These are phyloP conservation scores for Ehretia macrophylla DNA, from an alignment of 257 asterid genomes.

Conservation along the genomic window DNA sequence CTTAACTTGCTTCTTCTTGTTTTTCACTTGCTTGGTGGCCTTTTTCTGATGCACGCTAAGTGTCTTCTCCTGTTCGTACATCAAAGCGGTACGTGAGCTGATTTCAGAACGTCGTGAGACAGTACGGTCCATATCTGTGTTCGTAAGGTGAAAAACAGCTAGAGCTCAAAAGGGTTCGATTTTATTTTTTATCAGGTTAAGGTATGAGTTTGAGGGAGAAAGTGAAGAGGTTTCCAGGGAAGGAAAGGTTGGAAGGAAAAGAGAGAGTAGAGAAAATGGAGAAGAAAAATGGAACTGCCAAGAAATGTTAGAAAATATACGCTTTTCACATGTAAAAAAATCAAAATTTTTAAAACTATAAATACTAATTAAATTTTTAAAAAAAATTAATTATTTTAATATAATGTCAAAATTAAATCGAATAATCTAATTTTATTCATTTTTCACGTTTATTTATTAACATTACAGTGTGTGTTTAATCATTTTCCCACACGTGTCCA, in stretches of 20 bases:
- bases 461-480: too few species aligned
- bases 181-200: background rate
- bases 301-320: too few species aligned
- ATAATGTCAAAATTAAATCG: too few species aligned
- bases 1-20: constrained; percentile 43
- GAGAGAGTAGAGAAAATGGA: background rate
- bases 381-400: too few species aligned
- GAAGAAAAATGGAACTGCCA: background rate
- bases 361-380: too few species aligned
- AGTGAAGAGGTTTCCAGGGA: background rate
- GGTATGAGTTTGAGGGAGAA: background rate
- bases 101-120: too few species aligned
- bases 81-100: background rate
- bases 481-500: too few species aligned
- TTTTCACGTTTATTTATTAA: too few species aligned
- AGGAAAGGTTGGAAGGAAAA: background rate
- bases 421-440: too few species aligned
- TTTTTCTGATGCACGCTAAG: constrained; percentile 25
- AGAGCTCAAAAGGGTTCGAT: constrained; percentile 1
- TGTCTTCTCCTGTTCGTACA: constrained; percentile 10
- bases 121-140: too few species aligned
- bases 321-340: too few species aligned
- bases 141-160: background rate
- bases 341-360: too few species aligned
- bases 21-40: constrained; percentile 24